Evolutionary conservation across 371 early-diverging fungal species (phyloP), one percentile per base, ranked within the genome.

Genomic region (Fennellomyces sp.): DNA sequence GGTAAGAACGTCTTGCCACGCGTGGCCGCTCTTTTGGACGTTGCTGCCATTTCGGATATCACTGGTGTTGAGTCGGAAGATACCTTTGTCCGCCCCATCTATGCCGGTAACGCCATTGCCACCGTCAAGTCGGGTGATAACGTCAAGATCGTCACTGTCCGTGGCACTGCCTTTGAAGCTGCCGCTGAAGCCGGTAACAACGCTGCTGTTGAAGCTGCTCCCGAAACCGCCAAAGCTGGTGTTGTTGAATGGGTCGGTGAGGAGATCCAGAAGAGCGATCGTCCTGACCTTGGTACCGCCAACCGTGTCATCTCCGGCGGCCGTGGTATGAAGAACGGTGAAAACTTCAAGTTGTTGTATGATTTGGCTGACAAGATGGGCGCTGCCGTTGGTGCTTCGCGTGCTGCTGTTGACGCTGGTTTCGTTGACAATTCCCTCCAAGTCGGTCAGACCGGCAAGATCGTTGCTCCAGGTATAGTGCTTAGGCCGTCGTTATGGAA

Each of bases 401-500:
- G 98, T 68, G 98, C 97, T 61, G 98, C 98, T 51, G 97, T 97
- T 25, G 98, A 98, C 85, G 94, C 97, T 56, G 97, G 97, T 35
- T 98, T 89, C 79, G 97, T 93, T 58, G 91, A 90, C 76, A 97
- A 98, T 82, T 94, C 94, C 27, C 79, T 97, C 45, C 97, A 98
- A 83, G 93, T 98, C 50, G 98, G 98, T 15, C 98, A 98, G 79
- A 98, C 98, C 12, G 98, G 98, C 61, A 97, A 97, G 82, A 94
- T 97, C 59, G 91, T 98, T 61, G 98, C 98, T 17, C 98, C 98
- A 45, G 88, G 86, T 77, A 75, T 64, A 6, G 8, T 45, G 4
- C 39, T 39, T 33, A 33, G 35, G 8, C 8, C 35, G 8, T 8
- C 13, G 35, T 33, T 33, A 6, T 33, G 6, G 13, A 8, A 8